Conservation (phyloP, 129 eudicot genomes). For the Tanacetum coccineum region DNA sequence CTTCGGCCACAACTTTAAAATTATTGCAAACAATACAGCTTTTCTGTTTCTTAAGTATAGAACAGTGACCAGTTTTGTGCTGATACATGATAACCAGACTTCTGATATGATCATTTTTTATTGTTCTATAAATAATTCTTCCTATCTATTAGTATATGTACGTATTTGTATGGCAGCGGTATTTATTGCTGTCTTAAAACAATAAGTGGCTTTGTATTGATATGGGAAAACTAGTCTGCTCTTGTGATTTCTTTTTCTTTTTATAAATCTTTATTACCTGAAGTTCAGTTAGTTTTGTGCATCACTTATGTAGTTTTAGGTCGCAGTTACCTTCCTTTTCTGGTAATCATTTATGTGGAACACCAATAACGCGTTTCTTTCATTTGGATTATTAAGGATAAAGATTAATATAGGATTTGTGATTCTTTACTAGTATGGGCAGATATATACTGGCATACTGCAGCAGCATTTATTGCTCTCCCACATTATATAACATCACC, state of each 20-base stretch:
- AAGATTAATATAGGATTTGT: background rate
- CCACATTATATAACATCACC: background rate
- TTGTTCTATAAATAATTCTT: no score
- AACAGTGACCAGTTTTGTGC: no score
- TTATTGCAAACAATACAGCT: no score
- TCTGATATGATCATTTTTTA: no score
- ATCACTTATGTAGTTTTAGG: background rate
- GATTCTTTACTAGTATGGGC: background rate
- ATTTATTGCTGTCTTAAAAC: background rate
- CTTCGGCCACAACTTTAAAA: no score
- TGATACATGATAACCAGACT: no score
- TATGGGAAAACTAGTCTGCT: slow-evolving; percentile 8
- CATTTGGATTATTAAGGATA: background rate
- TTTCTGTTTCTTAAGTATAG: no score
- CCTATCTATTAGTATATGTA: background rate
- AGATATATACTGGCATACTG: background rate
- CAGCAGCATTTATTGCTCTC: background rate
- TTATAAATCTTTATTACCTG: background rate
- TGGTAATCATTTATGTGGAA: background rate
- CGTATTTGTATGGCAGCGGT: background rate
- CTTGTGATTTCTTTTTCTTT: background rate
- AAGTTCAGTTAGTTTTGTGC: background rate
- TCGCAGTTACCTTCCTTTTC: background rate
- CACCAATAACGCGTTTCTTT: background rate
- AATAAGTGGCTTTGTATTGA: slow-evolving; percentile 4